Evolutionary conservation across 2,329 filamentous ascomycete species (phyloP), one percentile per base, ranked within the genome.

Genomic region (Byssochlamys sp.): DNA sequence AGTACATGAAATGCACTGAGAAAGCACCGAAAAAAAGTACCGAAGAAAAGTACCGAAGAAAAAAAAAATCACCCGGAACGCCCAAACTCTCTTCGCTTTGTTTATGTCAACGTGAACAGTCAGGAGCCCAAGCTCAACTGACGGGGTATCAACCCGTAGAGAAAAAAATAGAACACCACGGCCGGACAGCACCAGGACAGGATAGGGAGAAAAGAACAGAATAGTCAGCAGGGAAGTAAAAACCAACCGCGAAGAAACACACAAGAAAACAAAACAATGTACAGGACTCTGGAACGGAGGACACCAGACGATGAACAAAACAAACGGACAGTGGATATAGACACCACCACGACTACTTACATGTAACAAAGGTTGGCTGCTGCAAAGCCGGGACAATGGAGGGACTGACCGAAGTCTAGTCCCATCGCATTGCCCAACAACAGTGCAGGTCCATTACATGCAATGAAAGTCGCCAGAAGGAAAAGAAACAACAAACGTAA

Each of bases 121-220:
- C 63, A 65, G 61, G 61, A 65, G 63, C 61, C 49, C 11, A 55
- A 58, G 58, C 61, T 60, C 61, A 39, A 60, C 63, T 59, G 63
- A 65, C 62, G 61, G 62, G 62, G 62, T 65, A 62, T 62, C 59
- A 39, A 60, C 49, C 27, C 27, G 49, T 28, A 51, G 24, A 51
- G 24, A 7, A 26, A 26, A 51, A 59, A 56, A 54, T 19, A 19
- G 55, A 58, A 59, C 50, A 39, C 31, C 51, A 45, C 28, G 33
- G 52, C 26, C 52, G 35, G 54, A 10, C 29, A 54, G 19, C 31
- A 29, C 27, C 52, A 53, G 14, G 45, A 49, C 14, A 49, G 12
- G 11, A 49, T 3, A 49, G 45, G 45, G 29, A 31, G 4, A 31
- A n/a, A 49, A 14, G 45, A 25, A 29, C 19, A 11, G 4, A 26